Evolutionary conservation across 495 filamentous ascomycete genomes (phyloP), one percentile per base, ranked within the genome.

Genomic region (Talaromyces wortmannii): DNA sequence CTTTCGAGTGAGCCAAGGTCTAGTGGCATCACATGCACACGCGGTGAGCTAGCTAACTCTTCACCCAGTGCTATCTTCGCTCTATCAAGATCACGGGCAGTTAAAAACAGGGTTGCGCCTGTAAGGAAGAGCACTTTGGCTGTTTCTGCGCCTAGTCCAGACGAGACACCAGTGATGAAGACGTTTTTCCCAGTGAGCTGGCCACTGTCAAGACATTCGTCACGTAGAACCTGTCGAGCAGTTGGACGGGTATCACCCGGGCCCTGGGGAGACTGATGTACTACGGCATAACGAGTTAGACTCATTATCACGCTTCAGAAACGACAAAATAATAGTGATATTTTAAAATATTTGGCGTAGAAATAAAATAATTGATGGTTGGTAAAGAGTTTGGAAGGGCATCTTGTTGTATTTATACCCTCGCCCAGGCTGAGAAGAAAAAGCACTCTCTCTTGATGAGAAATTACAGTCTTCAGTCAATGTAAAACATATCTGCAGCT

Each of bases 151-250:
- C 78, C 78, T 6, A 82, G 71, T 10, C 78, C 79, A 12, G 83
- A 80, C 54, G 83, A 86, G 12, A 81, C 78, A 15, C 88, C 88
- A 5, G 87, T 90, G 31, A 91, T 77, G 45, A 90, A 76, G 59
- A 87, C 75, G 29, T 77, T 79, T 67, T 87, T 87, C 8, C 13
- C 13, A 8, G 8, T 40, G 36, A 40, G 36, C 13, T 40, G 8
- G 8, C 13, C 36, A 40, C 13, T 40, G 29, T 70, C 70, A 10
- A 73, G 57, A 33, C 62, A 56, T 52, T 76, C 69, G 60, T 80
- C 75, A 44, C 70, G 44, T 55, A 80, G 53, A 48, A 80, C 70
- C 50, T 78, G 65, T 29, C 73, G 50, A 29, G 73, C 75, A 10
- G 77, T 78, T 16, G 74, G 76, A 13, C 76, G 69, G 13, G 68